phyloP scores from a whole-genome alignment of 495 filamentous ascomycete genomes.

The Penicilliopsis zonata region DNA sequence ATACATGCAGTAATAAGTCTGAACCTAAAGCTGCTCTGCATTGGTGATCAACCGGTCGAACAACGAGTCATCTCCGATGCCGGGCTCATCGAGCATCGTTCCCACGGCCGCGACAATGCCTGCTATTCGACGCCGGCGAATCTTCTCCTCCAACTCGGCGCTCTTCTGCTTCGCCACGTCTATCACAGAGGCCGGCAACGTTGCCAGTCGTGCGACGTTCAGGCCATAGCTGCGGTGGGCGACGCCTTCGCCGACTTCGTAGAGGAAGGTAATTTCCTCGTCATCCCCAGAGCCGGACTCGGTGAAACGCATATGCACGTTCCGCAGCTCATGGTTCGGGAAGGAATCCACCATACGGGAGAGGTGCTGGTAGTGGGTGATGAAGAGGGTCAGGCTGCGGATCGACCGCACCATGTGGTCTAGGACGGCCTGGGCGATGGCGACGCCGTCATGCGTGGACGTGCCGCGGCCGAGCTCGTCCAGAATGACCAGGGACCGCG shows the following conservation, averaged over 20 bases:
- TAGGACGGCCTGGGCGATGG: conserved; percentile 87
- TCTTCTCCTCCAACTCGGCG: conserved; percentile 62
- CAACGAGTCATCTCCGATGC: conserved; percentile 12
- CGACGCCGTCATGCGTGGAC: conserved; percentile 87
- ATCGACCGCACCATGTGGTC: conserved; percentile 68
- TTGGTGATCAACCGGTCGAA: conserved; percentile 23
- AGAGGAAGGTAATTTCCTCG: conserved; percentile 66
- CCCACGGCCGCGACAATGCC: conserved; percentile 28
- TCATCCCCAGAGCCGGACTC: conserved; percentile 30
- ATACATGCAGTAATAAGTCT: too few species aligned
- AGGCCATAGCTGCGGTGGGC: conserved; percentile 90
- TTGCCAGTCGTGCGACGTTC: conserved; percentile 83
- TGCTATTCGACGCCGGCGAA: conserved; percentile 44
- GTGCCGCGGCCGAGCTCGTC: conserved; percentile 93
- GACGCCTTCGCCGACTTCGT: conserved; percentile 74
- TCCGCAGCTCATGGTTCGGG: conserved; percentile 45
- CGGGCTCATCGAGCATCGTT: conserved; percentile 26
- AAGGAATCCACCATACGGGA: conserved; percentile 59
- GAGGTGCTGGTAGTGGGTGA: conserved; percentile 92
- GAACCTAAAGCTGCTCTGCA: conserved; percentile 24
- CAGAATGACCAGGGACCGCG: conserved; percentile 74
- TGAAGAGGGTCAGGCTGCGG: conserved; percentile 74
- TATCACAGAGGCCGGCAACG: conserved; percentile 62
- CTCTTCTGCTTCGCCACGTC: conserved; percentile 72
- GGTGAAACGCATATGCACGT: conserved; percentile 77